phyloP scores from a whole-genome alignment of 2,329 filamentous ascomycete genomes.

The Fusarium miscanthi region DNA sequence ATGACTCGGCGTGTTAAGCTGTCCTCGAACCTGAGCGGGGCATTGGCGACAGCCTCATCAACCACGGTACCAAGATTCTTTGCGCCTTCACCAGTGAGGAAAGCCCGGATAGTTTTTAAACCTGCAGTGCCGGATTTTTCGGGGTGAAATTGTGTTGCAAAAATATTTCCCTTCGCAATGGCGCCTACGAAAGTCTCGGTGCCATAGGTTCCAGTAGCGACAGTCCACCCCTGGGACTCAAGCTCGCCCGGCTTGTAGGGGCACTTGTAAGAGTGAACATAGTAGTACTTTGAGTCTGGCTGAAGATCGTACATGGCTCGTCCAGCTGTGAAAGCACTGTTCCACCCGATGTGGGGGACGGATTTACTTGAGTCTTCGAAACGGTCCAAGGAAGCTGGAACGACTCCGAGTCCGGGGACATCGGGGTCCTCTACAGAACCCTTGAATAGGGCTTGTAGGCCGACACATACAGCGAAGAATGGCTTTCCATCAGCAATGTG shows the following conservation, averaged over 20 bases:
- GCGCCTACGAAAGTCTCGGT: slow-evolving; percentile 92
- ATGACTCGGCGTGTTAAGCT: slow-evolving; percentile 94
- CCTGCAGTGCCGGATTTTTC: slow-evolving; percentile 96
- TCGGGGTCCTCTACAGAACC: slow-evolving; percentile 82
- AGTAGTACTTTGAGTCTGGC: slow-evolving; percentile 94
- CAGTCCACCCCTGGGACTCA: slow-evolving; percentile 85
- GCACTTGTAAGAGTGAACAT: slow-evolving; percentile 93
- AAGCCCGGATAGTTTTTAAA: slow-evolving; percentile 83
- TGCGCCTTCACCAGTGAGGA: slow-evolving; percentile 77
- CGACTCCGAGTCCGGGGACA: slow-evolving; percentile 79
- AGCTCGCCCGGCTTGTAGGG: slow-evolving; percentile 79
- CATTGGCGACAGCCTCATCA: slow-evolving; percentile 27
- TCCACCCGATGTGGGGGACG: slow-evolving; percentile 99
- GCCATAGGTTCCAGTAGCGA: slow-evolving; percentile 92
- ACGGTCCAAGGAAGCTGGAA: slow-evolving; percentile 76
- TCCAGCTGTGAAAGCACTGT: slow-evolving; percentile 77
- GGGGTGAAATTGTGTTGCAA: slow-evolving; percentile 96
- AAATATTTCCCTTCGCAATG: slow-evolving; percentile 83
- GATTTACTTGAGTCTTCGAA: slow-evolving; percentile 85
- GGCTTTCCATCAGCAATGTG: slow-evolving; percentile 94
- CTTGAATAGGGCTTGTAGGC: slow-evolving; percentile 88
- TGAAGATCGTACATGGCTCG: slow-evolving; percentile 78
- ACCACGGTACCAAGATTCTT: slow-evolving; percentile 57
- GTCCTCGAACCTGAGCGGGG: slow-evolving; percentile 54
- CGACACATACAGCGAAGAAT: slow-evolving; percentile 98